Base-by-base conservation (phyloP, 306 rosid species). In the Cicer chorassanicum region DNA sequence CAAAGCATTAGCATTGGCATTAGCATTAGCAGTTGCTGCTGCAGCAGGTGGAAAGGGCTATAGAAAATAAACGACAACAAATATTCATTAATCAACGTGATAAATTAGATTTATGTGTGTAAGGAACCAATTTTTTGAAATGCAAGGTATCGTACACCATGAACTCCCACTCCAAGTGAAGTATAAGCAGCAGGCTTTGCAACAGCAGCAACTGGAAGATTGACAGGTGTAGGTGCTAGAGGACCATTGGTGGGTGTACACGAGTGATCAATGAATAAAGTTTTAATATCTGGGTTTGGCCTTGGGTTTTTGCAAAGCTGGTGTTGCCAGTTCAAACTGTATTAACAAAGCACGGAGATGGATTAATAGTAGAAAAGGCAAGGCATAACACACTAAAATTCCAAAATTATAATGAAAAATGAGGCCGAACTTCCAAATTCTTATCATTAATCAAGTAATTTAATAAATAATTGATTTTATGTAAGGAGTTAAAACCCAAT, bases 251-350 rank as follows among this genome's bases (percentile, higher is more conserved):
- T 51, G 72, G 88, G 88, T 13, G 88, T 7, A 81, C 98, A 93
- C 4, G 91, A 39, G 65, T 93, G 98, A 74, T 93, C 98, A 12
- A 73, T 80, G 82, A 91, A 93, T 79, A 93, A 83, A 70, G 98
- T 90, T 82, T 85, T 91, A 74, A 91, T 89, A 70, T 89, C 98
- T 18, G 97, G 98, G 59, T 86, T 86, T 75, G 87, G 80, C 78
- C 88, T 86, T 9, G 97, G 97, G 53, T 85, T 84, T 82, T 91
- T 89, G 84, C 98, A 93, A 73, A 89, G 86, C 79, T 89, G 96
- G 82, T 93, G 98, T 85, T 93, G 98, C 98, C 97, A 93, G 81
- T 93, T 93, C 86, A 93, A 84, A 81, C 98, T 93, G 88, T 83
- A 82, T 40, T 51, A 72, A 82, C 70, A 79, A 73, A 48, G 65